Evolutionary conservation across 305 asterid species (phyloP).

Genomic region (Fraxinus paxiana): DNA sequence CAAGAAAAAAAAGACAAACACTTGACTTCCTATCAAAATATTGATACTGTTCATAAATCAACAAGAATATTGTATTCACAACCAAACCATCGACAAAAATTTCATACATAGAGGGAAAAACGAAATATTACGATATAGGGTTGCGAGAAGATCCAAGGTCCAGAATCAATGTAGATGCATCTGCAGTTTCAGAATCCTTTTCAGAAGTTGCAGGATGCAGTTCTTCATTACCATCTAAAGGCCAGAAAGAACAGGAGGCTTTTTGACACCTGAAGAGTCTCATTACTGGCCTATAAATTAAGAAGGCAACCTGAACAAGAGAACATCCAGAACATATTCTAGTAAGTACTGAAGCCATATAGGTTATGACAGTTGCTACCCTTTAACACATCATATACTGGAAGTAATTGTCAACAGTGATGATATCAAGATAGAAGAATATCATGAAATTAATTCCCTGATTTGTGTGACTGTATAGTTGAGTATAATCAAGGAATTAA

Average conservation of each 20-base stretch:
- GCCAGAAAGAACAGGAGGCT: constrained; percentile 69
- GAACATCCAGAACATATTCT: constrained; percentile 13
- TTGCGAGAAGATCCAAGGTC: constrained; percentile 76
- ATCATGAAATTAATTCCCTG: not conserved
- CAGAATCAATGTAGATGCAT: constrained; percentile 49
- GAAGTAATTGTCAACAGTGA: not conserved
- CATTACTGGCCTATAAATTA: constrained; percentile 97
- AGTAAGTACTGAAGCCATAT: constrained; percentile 2
- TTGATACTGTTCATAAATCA: not conserved
- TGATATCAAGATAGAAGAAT: not conserved
- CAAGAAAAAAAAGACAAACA: not conserved
- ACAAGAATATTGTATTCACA: constrained; percentile 10
- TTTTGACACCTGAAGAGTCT: constrained; percentile 80
- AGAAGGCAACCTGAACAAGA: constrained; percentile 77
- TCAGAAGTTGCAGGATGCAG: constrained; percentile 39
- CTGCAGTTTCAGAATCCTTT: constrained; percentile 57
- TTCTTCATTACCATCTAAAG: constrained; percentile 63
- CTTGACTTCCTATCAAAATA: not conserved
- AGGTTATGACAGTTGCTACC: not conserved
- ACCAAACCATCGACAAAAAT: constrained; percentile 16
- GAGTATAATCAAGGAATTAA: not conserved
- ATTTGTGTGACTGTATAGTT: not conserved
- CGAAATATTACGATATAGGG: constrained; percentile 56
- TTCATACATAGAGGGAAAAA: constrained; percentile 14
- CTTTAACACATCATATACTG: not conserved